Conservation (phyloP, 2,329 filamentous ascomycete genomes). For the Fusarium armeniacum region DNA sequence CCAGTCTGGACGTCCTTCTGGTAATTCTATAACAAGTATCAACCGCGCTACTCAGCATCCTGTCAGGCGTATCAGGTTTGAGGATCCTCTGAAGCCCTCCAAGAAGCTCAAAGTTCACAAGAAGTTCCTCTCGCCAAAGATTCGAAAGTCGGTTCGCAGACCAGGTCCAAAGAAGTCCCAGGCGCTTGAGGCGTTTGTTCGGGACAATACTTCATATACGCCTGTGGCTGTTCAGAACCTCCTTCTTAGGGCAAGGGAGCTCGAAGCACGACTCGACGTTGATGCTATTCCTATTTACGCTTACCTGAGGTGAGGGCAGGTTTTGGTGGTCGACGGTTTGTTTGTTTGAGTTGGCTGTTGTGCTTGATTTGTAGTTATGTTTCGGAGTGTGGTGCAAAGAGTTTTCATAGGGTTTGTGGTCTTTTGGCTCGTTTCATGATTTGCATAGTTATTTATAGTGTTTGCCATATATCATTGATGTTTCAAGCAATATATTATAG, state of each 20-base stretch:
- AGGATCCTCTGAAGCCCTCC: background rate
- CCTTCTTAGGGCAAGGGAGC: conserved; percentile 21
- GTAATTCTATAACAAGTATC: conserved; percentile 4
- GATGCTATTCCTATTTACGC: conserved; percentile 19
- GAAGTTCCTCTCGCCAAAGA: conserved; percentile 7
- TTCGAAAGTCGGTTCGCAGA: background rate
- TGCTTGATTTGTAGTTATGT: background rate
- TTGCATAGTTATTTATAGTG: background rate
- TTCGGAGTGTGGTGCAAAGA: conserved; percentile 17
- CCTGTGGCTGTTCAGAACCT: conserved; percentile 46
- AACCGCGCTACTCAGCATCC: conserved; percentile 21
- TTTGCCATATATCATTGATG: conserved; percentile 10
- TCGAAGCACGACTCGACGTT: conserved; percentile 24
- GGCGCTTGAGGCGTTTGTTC: conserved; percentile 3
- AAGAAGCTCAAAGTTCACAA: conserved; percentile 19
- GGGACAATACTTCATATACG: conserved; percentile 21
- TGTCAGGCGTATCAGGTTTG: background rate
- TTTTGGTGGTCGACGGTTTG: background rate
- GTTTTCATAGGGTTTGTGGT: background rate
- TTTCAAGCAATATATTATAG: conserved; percentile 30
- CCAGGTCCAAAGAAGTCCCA: conserved; percentile 1
- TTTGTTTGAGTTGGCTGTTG: background rate
- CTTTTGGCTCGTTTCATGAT: background rate
- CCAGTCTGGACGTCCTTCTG: background rate
- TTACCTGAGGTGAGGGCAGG: conserved; percentile 7